Base-by-base conservation (phyloP, 805 yeast genomes). In the Suhomyces prunicola region DNA sequence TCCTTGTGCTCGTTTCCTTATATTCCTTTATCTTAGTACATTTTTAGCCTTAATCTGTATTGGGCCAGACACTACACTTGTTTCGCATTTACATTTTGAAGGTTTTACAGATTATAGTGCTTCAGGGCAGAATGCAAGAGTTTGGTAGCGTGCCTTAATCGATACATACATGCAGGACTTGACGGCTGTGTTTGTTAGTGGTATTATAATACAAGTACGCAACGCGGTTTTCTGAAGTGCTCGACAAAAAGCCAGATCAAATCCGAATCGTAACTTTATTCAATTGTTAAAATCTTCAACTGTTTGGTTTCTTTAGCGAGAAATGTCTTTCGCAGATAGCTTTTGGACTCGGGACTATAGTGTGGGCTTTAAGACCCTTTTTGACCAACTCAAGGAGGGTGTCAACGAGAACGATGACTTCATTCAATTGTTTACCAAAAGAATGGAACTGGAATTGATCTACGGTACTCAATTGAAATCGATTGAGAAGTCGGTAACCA, bases 341-440 rank as follows among this genome's bases (percentile, higher is more conserved):
- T 88, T 88, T 70, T 88, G 96, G 96, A 77, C 90, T 6, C 74
- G 74, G 27, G 92, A 87, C 63, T 83, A 85, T 62, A 70, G 76
- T 12, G 70, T 78, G 68, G 85, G 88, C 36, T 68, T 80, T 46
- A 72, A 76, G 48, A 69, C 72, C 2, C 70, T 85, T 7, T 85
- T 84, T 58, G 73, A 70, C 22, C 80, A 81, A 57, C 71, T 85
- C 42, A 72, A 77, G 54, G 80, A 78, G 59, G 96, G 96, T 0
- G 77, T 87, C 52, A 76, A 72, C 24, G 96, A 90, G 66, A 86
- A 88, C 64, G 83, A 81, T 31, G 87, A 87, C 64, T 84, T 86
- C 57, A 74, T 87, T 13, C 79, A 78, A 19, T 67, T 89, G 44
- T 87, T 88, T 62, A 77, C 82, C 29, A 79, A 85, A 17, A 71